Base-by-base conservation (phyloP, 2,329 filamentous ascomycete genomes). In the Penicillium sp. region DNA sequence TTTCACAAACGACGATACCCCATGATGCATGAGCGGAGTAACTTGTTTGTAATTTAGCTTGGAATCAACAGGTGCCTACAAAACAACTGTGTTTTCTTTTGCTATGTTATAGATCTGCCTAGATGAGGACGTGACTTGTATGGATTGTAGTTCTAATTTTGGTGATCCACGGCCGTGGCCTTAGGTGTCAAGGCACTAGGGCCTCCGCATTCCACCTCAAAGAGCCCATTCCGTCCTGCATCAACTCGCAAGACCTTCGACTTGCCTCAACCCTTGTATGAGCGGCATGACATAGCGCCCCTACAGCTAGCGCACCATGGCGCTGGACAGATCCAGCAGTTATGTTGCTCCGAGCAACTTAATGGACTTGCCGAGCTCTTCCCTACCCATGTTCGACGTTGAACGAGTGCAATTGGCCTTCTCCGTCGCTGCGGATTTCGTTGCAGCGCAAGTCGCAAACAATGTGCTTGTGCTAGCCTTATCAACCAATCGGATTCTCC, bases 401-500 rank as follows among this genome's bases (percentile, higher is more conserved):
- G 90, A 96, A 77, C 87, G 85, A 61, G 94, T 97, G 39, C 89
- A 95, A 79, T 86, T 97, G 61, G 90, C 94, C 74, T 99, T 99
- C 81, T 89, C 91, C 59, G 88, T 97, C 68, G 91, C 93, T 2
- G 92, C 93, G 64, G 91, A 97, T 75, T 97, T 99, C 72, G 94
- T 96, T 47, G 92, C 94, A 19, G 92, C 92, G 40, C 92, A 97
- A 76, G 93, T 97, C 55, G 92, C 93, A 63, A 97, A 99, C 76
- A 97, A 99, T 80, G 92, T 97, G 60, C 84, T 99, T 56, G 87
- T 97, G 23, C 82, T 99, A 50, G 94, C 94, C 40, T 83, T 99
- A 38, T 93, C 92, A 5, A 97, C 93, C 57, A 91, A 92, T 50
- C 88, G 93, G 66, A 94, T 99, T 62, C 80, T 99, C 58, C 87